Evolutionary conservation across 305 asterid species (phyloP), one percentile per base, ranked within the genome.

Genomic region (Andrographis paniculata): DNA sequence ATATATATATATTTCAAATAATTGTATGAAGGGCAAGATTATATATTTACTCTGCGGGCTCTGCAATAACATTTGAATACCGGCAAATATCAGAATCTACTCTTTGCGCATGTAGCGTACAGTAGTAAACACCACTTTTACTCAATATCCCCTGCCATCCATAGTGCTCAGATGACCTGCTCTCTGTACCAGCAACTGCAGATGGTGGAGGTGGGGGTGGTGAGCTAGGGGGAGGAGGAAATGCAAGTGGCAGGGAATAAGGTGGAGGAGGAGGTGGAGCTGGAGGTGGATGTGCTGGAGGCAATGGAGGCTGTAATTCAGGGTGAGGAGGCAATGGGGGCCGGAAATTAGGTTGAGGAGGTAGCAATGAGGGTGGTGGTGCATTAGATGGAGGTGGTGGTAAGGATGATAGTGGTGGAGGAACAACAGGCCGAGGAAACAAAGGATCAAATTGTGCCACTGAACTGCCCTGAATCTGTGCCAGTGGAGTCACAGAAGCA

Each of bases 81-180:
- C 63, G 74, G 80, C 95, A 82, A 65, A 69, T 57, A 71, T 80
- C 91, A 48, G 97, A 89, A 59, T 82, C 91, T 46, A 73, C 93
- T 66, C 82, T 69, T 64, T 76, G 91, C 39, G 97, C 93, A 67
- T 65, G 63, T 49, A 89, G 58, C 13, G 85, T 74, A 67, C 87
- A 82, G 73, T 85, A 89, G 70, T 67, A 64, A 49, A 89, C 71
- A 19, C 97, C 93, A 64, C 97, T 85, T 71, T 89, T 89, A 72
- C 87, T 82, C 76, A 89, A 69, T 69, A 73, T 51, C 47, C 97
- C 97, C 65, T 80, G 87, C 97, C 97, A 89, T 20, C 70, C 74
- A 64, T 63, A 68, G 36, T 58, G 67, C 21, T 43, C 67, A 46
- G 51, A 52, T 33, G 49, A 52, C 57, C 46, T 66, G 44, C 59